A percentile compares a stretch with the other conserved stretches of the same genome.
Conservation (phyloP, 2,329 filamentous ascomycete species). For the Curvularia hawaiiensis region DNA sequence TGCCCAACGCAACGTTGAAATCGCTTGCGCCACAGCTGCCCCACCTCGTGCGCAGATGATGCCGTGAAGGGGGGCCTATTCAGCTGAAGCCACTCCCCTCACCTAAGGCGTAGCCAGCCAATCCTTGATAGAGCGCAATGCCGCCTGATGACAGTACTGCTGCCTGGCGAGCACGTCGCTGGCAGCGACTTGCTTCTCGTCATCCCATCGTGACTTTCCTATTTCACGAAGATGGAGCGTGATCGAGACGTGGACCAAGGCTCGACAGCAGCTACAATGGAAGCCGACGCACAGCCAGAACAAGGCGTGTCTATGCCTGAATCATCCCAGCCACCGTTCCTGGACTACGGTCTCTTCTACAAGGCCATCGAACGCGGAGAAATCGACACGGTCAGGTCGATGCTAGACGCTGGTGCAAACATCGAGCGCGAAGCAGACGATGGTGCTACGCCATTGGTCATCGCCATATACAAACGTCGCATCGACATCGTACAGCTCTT, state of each 20-base stretch:
- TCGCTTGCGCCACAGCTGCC: conserved; percentile 19
- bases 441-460: neutral
- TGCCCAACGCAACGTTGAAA: conserved; percentile 4
- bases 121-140: neutral
- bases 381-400: neutral
- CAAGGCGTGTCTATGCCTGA: neutral
- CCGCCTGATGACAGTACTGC: neutral
- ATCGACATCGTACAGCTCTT: neutral
- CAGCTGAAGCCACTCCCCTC: conserved; percentile 1
- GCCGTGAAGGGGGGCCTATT: neutral
- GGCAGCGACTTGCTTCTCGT: neutral
- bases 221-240: neutral
- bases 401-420: neutral
- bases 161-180: neutral
- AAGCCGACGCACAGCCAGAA: neutral
- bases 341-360: neutral
- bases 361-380: neutral
- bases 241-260: neutral
- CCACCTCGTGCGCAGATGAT: conserved; percentile 8
- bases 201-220: neutral
- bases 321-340: neutral
- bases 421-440: neutral
- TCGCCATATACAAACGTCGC: neutral
- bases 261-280: neutral
- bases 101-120: neutral